Evolutionary conservation across 129 eudicot species (phyloP).

Genomic region (carrot (Daucus carota)): DNA sequence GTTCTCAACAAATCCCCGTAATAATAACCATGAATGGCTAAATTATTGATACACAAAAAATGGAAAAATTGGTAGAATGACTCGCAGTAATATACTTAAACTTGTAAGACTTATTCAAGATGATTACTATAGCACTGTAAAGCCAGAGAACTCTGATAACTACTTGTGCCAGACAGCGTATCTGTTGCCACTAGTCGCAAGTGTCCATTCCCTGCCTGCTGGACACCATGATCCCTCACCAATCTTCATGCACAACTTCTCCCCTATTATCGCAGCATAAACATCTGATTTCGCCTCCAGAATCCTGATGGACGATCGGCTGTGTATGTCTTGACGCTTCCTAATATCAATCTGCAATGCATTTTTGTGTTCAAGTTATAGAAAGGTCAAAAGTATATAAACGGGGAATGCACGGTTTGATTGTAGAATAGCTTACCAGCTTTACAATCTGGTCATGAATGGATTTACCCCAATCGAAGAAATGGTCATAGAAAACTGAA

Average conservation of each 20-base stretch:
- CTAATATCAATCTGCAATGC: slow-evolving; percentile 58
- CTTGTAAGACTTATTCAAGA: not conserved
- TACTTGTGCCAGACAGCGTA: slow-evolving; percentile 89
- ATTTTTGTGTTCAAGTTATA: not conserved
- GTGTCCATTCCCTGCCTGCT: slow-evolving; percentile 63
- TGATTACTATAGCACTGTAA: not conserved
- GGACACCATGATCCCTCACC: slow-evolving; percentile 96
- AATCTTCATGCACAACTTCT: slow-evolving; percentile 71
- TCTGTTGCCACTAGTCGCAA: slow-evolving; percentile 71
- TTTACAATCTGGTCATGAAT: slow-evolving; percentile 68
- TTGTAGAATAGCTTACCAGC: slow-evolving; percentile 42
- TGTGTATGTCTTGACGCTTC: slow-evolving; percentile 51
- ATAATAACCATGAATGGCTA: not conserved
- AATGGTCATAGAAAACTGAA: slow-evolving; percentile 81
- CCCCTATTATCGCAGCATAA: slow-evolving; percentile 75
- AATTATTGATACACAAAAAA: not conserved
- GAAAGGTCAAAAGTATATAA: too few species aligned
- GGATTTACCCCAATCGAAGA: slow-evolving; percentile 70
- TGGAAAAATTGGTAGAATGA: not conserved
- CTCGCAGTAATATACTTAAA: not conserved
- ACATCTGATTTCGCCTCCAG: slow-evolving; percentile 70
- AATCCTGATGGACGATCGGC: slow-evolving; percentile 66
- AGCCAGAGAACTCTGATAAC: not conserved
- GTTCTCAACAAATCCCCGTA: not conserved
- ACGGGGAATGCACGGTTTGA: not conserved